These are phyloP conservation scores for Trichophyton rubrum DNA, from an alignment of 2,329 filamentous ascomycete genomes.

Conservation along the genomic window DNA sequence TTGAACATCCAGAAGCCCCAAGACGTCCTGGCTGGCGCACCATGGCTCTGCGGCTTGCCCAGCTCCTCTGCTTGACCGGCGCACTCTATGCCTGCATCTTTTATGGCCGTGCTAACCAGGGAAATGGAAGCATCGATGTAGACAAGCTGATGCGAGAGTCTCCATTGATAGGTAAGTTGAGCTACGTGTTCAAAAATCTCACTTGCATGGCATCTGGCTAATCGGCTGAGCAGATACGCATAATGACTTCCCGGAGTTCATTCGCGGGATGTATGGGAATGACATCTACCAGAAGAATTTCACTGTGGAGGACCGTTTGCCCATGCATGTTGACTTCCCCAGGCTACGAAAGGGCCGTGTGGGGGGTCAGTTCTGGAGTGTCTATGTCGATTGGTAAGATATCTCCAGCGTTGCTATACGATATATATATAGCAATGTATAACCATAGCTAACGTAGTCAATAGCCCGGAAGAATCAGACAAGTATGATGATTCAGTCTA, in stretches of 20 bases:
- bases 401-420: background rate
- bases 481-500: slow-evolving; percentile 16
- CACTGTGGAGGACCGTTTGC: slow-evolving; percentile 54
- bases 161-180: slow-evolving; percentile 1
- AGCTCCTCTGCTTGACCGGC: background rate
- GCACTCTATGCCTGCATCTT: background rate
- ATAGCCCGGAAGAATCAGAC: slow-evolving; percentile 5
- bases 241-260: slow-evolving; percentile 68
- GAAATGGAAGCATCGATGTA: background rate
- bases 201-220: background rate
- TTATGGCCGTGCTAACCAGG: background rate
- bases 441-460: background rate
- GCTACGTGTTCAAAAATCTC: background rate
- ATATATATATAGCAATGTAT: slow-evolving; percentile 6
- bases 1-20: background rate
- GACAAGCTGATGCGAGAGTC: background rate
- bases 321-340: slow-evolving; percentile 64
- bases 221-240: slow-evolving; percentile 57
- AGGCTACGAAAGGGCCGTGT: slow-evolving; percentile 58
- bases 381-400: slow-evolving; percentile 55
- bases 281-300: slow-evolving; percentile 66
- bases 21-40: background rate
- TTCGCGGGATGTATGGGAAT: slow-evolving; percentile 57
- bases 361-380: slow-evolving; percentile 78
- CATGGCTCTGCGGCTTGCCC: background rate